Percentiles rank a stretch among this genome's conserved stretches.
Conservation (phyloP, 306 rosid species). For the Fagus crenata region DNA sequence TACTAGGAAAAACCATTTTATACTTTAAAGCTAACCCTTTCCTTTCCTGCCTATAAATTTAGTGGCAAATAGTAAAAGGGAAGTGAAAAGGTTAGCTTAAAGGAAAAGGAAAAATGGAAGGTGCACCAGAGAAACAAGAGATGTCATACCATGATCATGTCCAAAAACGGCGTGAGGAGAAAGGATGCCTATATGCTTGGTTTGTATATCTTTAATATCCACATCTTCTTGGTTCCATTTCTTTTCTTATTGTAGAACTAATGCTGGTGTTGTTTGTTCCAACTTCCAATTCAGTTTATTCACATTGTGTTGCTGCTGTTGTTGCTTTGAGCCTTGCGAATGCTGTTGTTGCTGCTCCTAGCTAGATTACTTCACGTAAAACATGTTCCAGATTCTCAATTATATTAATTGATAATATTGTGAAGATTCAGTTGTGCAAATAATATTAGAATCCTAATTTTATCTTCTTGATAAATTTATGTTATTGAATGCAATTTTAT, state of each 20-base stretch:
- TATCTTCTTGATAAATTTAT: not conserved
- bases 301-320: conserved; percentile 56
- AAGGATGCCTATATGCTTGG: conserved; percentile 58
- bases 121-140: conserved; percentile 45
- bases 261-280: not conserved
- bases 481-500: not conserved
- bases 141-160: conserved; percentile 51
- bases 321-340: conserved; percentile 50
- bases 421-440: not conserved
- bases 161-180: conserved; percentile 44
- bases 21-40: not conserved
- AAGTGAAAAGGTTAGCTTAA: not conserved
- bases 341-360: conserved; percentile 65
- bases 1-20: not conserved
- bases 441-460: not conserved
- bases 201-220: conserved; percentile 23
- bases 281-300: conserved; percentile 44
- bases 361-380: conserved; percentile 8
- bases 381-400: not conserved
- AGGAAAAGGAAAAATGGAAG: conserved; percentile 25
- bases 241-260: not conserved
- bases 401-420: not conserved
- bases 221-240: not conserved
- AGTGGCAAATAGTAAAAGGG: not conserved
- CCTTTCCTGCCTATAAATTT: conserved; percentile 23